Evolutionary conservation across 2,329 filamentous ascomycete genomes (phyloP), one percentile per base, ranked within the genome.

Genomic region (Plenodomus lindquistii): DNA sequence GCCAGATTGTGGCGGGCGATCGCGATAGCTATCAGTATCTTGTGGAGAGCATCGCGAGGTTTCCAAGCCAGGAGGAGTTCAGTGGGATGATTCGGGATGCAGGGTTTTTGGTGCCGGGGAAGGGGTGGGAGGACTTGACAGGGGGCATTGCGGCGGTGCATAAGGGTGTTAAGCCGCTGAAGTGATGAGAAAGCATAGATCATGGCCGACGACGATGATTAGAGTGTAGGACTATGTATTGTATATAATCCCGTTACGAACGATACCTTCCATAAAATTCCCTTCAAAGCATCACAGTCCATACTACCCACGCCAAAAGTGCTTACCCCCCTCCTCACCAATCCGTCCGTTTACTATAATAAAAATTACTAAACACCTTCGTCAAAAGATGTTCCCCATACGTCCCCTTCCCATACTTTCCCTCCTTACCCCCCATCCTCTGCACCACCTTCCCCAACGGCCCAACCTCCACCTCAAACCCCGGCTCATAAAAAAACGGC

Each of bases 1-100:
- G 94, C 2, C 93, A 99, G 76, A 70, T 99, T 52, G 92, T 99
- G 15, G 93, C 94, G 1, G 91, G 90, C 6, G 95, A 99, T 71
- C 81, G 93, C 47, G 93, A 95, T 67, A 96, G 91, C 71, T 99
- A 99, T 74, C 94, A 99, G 79, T 99, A 99, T 75, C 80, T 99
- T 9, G 94, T 99, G 9, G 94, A 99, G 80, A 97, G 92, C 73
- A 99, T 99, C 72, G 92, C 97, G 75, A 80, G 83, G 40, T 97
- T 97, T 70, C 95, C 94, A 0, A 87, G 79, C 59, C 95, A 99
- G 77, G 81, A 85, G 43, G 85, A 90, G 59, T 99, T 96, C 68
- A 82, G 86, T 57, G 81, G 84, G 27, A 91, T 96, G 89, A 94
- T 96, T 65, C 73, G 82, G 59, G 83, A 86, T 20, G 93, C 90